Conservation (phyloP, 1,284 basidiomycete genomes). For the Tremellales sp. region DNA sequence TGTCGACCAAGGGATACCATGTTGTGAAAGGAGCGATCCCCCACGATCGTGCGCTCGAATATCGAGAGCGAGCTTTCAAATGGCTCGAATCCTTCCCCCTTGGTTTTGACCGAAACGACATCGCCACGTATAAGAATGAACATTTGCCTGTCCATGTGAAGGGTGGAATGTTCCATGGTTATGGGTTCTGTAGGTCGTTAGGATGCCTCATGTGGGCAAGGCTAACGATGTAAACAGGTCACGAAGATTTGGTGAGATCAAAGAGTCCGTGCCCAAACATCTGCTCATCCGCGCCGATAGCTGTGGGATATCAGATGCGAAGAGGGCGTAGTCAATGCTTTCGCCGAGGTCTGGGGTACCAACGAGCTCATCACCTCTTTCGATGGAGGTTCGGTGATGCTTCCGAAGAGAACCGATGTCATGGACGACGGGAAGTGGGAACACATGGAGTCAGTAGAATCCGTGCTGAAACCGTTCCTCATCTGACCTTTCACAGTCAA, state of each 20-base stretch:
- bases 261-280: neutral
- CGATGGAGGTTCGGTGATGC: conserved; percentile 13
- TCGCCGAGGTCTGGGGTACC: conserved; percentile 22
- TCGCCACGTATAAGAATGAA: conserved; percentile 23
- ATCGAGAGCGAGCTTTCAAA: conserved; percentile 22
- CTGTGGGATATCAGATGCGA: conserved; percentile 9
- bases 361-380: conserved; percentile 18
- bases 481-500: conserved; percentile 29
- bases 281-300: neutral
- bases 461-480: too few relatives aligned
- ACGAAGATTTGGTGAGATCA: conserved; percentile 19
- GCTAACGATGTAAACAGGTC: conserved; percentile 8
- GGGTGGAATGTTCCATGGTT: conserved; percentile 6
- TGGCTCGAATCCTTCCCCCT: conserved; percentile 36
- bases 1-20: conserved; percentile 29
- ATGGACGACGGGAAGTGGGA: conserved; percentile 17
- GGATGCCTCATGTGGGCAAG: conserved; percentile 6
- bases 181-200: too few relatives aligned
- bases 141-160: conserved; percentile 27
- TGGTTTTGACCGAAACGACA: conserved; percentile 35
- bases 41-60: conserved; percentile 22
- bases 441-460: conserved; percentile 23
- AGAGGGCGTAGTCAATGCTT: conserved; percentile 18
- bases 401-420: conserved; percentile 13
- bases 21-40: conserved; percentile 37